These are phyloP conservation scores for Brasenia schreberi DNA, from an alignment of 164 flowering plant species.

Conservation along the genomic window DNA sequence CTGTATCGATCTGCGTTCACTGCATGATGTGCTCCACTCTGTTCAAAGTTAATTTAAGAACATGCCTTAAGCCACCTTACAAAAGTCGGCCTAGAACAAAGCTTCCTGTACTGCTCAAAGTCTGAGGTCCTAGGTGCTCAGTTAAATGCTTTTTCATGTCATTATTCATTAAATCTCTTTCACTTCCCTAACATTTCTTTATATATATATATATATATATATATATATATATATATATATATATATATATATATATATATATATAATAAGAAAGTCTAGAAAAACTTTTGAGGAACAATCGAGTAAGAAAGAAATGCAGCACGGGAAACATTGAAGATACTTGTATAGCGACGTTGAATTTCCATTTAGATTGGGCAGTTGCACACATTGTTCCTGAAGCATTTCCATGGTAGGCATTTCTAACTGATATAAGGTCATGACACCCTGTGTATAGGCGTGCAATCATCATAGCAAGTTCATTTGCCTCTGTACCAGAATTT, in stretches of 20 bases:
- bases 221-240: too few relatives aligned
- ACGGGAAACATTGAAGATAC: conserved; percentile 16
- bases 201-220: too few relatives aligned
- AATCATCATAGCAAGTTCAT: conserved; percentile 89
- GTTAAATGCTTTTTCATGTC: too few relatives aligned
- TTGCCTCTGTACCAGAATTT: conserved; percentile 97
- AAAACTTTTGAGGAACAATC: too few relatives aligned
- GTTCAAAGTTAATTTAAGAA: conserved; percentile 2
- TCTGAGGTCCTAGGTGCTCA: too few relatives aligned
- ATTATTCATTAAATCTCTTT: too few relatives aligned
- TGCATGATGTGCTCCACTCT: conserved; percentile 90
- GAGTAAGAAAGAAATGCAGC: not conserved
- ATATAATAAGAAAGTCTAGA: too few relatives aligned
- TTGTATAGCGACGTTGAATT: conserved; percentile 64
- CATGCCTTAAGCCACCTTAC: not conserved
- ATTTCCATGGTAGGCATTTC: conserved; percentile 91
- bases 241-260: too few relatives aligned
- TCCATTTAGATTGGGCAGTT: conserved; percentile 73
- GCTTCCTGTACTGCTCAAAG: too few relatives aligned
- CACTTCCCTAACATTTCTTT: too few relatives aligned
- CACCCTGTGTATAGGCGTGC: conserved; percentile 73
- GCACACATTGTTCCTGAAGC: conserved; percentile 93
- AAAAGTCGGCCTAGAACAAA: too few relatives aligned
- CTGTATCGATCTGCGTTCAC: conserved; percentile 88
- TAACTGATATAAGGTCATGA: conserved; percentile 66